Conservation (phyloP, 306 rosid species). For the Corylus avellana region DNA sequence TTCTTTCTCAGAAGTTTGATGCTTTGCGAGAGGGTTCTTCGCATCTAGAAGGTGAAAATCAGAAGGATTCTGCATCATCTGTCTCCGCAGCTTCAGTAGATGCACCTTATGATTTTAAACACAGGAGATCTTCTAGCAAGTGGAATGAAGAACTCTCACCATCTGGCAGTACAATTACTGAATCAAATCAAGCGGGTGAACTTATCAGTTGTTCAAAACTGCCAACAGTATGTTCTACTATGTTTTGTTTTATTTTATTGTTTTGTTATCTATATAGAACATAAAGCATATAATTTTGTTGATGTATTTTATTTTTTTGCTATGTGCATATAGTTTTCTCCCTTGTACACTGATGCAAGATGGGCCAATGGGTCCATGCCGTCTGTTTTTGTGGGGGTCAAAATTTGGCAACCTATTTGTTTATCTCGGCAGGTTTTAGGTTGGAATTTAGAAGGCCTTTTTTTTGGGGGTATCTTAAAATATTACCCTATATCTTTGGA, state of each 20-base stretch:
- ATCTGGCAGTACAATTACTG: conserved; percentile 72
- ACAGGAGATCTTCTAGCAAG: conserved; percentile 79
- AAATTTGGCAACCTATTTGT: not conserved
- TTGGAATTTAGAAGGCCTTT: not conserved
- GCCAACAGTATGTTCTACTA: conserved; percentile 33
- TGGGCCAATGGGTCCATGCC: not conserved
- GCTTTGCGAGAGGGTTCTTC: conserved; percentile 53
- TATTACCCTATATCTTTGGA: too few species aligned
- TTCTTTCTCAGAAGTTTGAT: conserved; percentile 56
- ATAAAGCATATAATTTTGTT: not conserved
- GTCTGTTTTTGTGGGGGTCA: not conserved
- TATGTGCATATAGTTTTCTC: not conserved
- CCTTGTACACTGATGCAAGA: not conserved
- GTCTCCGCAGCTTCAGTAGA: conserved; percentile 45
- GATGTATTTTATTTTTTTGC: not conserved
- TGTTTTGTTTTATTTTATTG: conserved; percentile 14
- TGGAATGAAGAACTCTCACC: conserved; percentile 87
- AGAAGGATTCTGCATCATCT: conserved; percentile 53
- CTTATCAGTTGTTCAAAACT: conserved; percentile 67
- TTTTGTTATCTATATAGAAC: conserved; percentile 17
- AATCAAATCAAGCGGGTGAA: conserved; percentile 87
- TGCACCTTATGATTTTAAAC: conserved; percentile 61
- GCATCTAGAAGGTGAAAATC: conserved; percentile 61
- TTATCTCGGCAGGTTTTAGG: not conserved
- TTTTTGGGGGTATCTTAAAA: not conserved